Evolutionary conservation across 331 rosid genomes (phyloP), one percentile per base, ranked within the genome.

Genomic region (Acacia pycnantha): DNA sequence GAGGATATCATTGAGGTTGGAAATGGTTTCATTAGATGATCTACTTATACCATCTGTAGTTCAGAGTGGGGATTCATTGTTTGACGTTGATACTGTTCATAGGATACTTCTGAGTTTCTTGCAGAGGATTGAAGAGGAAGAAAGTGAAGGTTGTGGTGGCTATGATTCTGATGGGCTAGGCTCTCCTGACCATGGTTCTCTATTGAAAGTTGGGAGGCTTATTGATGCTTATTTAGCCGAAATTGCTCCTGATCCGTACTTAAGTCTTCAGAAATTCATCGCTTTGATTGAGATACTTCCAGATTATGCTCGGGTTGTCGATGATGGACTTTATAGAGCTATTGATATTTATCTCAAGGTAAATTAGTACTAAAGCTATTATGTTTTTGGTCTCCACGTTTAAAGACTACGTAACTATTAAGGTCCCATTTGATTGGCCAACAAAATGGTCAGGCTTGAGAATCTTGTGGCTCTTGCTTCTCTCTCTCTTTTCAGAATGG

Each of bases 321-420:
- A 90, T 37, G 98, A 95, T 81, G 97, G 98, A 47, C 88, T 93
- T 71, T 95, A 95, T 48, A 87, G 97, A 86, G 97, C 98, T 2
- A 29, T 93, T 26, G 98, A 95, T 82, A 89, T 95, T 53, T 93
- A 91, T 82, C 76, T 95, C 85, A 95, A 95, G 93, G 98, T 92
- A 90, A 78, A 67, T 71, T 74, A 72, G 51, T 37, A 56, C 69
- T 26, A 65, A 65, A 33, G 22, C 22, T 19, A 72, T 47, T 7
- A 0, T 81, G 2, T 56, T 62, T 73, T 46, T 43, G 73, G 24
- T 67, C 27, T 7, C 22, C 70, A 31, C n/a, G 4, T 64, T 27
- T 29, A 62, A 62, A 64, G 6, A 4, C n/a, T 64, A 15, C 12
- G 7, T 29, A 64, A 29, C 70, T 29, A 14, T 33, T 65, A 31